A percentile compares a stretch with the other conserved stretches of the same genome.
phyloP scores from a whole-genome alignment of 371 early-diverging fungal genomes.

The Amoeboaphelidium occidentale region DNA sequence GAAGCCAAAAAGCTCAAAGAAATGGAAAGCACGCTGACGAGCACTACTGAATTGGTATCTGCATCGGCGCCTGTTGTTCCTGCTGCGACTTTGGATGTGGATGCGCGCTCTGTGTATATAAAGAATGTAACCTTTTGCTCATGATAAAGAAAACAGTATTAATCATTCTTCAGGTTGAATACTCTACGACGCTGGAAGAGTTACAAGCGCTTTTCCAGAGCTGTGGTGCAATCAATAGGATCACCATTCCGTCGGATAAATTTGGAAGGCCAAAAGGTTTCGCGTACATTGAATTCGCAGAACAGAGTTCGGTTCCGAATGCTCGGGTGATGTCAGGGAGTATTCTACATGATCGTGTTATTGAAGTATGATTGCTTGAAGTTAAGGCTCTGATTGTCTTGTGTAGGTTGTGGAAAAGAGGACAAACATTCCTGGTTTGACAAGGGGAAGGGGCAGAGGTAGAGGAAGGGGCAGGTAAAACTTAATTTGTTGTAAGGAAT shows the following conservation, averaged over 20 bases:
- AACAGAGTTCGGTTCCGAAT: conserved; percentile 47
- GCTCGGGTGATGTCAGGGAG: conserved; percentile 72
- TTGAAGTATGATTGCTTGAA: conserved; percentile 36
- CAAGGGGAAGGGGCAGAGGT: conserved; percentile 18
- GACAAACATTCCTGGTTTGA: conserved; percentile 79
- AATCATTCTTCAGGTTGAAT: conserved; percentile 44
- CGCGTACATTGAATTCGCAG: conserved; percentile 93
- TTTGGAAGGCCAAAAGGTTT: conserved; percentile 88
- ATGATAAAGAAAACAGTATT: not conserved
- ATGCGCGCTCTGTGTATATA: conserved; percentile 77
- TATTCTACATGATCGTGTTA: conserved; percentile 55
- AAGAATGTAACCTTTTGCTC: conserved; percentile 41
- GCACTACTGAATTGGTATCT: not conserved
- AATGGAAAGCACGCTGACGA: conserved; percentile 51
- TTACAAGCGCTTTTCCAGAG: conserved; percentile 84
- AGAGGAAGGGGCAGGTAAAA: conserved; percentile 16
- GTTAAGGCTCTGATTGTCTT: not conserved
- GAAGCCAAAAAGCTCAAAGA: conserved; percentile 81
- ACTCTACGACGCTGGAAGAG: conserved; percentile 80
- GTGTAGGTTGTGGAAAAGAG: conserved; percentile 55
- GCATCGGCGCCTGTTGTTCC: not conserved
- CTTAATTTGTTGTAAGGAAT: no score
- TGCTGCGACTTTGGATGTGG: conserved; percentile 26
- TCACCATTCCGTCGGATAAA: conserved; percentile 84
- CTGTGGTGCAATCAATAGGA: conserved; percentile 88